phyloP scores from a whole-genome alignment of 176 grass and related monocot species.

The Carex cristatella region DNA sequence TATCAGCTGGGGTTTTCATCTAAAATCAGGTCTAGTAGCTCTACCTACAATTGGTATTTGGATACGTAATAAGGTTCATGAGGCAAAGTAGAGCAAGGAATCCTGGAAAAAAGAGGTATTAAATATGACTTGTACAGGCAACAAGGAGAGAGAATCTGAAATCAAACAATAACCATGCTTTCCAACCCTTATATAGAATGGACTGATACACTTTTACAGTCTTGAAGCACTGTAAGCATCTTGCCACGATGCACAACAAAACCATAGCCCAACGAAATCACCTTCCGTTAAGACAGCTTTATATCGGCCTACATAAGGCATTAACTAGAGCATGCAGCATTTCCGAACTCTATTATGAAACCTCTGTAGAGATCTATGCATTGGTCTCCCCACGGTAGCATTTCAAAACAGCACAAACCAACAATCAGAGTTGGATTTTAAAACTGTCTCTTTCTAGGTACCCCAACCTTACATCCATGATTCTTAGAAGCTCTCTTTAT shows the following conservation, averaged over 20 bases:
- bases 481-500: constrained; percentile 29
- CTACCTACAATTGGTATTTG: neutral
- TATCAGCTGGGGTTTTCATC: neutral
- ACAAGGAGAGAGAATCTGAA: constrained; percentile 9
- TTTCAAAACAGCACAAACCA: neutral
- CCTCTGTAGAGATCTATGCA: constrained; percentile 1
- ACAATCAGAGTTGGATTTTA: neutral
- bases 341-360: constrained; percentile 5
- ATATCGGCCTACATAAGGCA: neutral
- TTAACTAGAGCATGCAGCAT: neutral
- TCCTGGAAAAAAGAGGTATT: constrained; percentile 6
- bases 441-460: neutral
- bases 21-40: neutral
- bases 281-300: neutral
- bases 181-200: neutral
- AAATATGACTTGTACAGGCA: constrained; percentile 5
- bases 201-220: neutral
- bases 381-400: neutral
- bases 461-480: constrained; percentile 14
- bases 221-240: neutral
- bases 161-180: neutral
- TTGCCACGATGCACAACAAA: neutral
- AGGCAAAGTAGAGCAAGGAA: neutral
- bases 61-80: neutral
- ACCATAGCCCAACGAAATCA: neutral